phyloP scores from a whole-genome alignment of 2,329 filamentous ascomycete genomes.

The Colletotrichum sp. region DNA sequence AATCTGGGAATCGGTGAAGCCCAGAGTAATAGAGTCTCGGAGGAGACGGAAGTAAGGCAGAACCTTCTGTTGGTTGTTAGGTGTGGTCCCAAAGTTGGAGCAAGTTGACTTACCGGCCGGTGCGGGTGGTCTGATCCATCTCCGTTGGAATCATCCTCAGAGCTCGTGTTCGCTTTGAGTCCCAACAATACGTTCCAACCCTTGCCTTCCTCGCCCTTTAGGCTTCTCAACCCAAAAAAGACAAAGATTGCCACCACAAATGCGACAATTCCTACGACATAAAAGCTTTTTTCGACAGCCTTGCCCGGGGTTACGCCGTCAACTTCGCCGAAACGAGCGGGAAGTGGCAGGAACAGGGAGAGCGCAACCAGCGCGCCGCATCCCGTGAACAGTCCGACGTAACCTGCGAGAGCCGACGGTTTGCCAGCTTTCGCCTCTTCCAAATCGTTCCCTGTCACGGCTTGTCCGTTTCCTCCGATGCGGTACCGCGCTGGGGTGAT shows the following conservation, averaged over 20 bases:
- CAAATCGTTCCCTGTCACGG: not conserved
- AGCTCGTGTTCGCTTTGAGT: constrained; percentile 20
- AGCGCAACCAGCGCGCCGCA: constrained; percentile 89
- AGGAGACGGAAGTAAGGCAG: constrained; percentile 66
- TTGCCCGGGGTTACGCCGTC: constrained; percentile 73
- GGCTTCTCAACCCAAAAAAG: constrained; percentile 73
- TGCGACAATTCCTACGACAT: constrained; percentile 78
- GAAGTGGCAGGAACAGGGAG: constrained; percentile 82
- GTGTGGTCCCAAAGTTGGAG: not conserved
- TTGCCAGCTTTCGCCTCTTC: constrained; percentile 40
- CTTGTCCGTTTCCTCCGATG: constrained; percentile 32
- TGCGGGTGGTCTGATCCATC: constrained; percentile 23
- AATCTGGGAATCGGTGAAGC: constrained; percentile 77
- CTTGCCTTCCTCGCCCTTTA: constrained; percentile 79
- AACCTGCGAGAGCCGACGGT: constrained; percentile 74
- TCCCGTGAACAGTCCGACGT: constrained; percentile 91
- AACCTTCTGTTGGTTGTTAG: constrained; percentile 31
- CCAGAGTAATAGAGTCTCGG: constrained; percentile 68
- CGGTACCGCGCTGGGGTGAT: constrained; percentile 71
- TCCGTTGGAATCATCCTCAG: constrained; percentile 6
- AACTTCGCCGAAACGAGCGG: constrained; percentile 74
- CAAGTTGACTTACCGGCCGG: constrained; percentile 28
- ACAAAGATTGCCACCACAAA: constrained; percentile 76
- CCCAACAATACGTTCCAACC: constrained; percentile 66
- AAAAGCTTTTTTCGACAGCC: constrained; percentile 85